Evolutionary conservation across 2,329 filamentous ascomycete species (phyloP).

Genomic region (Sclerotinia subarctica): DNA sequence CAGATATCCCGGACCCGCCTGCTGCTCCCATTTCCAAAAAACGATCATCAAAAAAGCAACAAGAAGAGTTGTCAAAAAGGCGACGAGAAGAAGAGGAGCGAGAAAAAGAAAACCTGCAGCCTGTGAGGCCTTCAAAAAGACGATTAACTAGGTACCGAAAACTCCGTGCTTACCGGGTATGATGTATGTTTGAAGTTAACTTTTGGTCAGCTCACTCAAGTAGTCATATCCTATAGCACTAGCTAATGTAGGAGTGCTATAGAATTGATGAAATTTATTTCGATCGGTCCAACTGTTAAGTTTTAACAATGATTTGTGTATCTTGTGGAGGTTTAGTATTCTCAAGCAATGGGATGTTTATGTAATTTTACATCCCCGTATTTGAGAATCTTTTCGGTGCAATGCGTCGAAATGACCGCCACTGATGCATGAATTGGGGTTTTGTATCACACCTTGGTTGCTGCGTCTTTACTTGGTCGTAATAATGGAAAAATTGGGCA

Average conservation of each 20-base stretch:
- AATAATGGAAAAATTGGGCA: neutral
- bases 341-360: neutral
- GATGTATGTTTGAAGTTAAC: slow-evolving; percentile 3
- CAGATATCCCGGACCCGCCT: too few species aligned
- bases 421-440: neutral
- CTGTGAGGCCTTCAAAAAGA: neutral
- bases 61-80: neutral
- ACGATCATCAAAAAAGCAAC: neutral
- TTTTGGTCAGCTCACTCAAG: neutral
- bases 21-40: neutral
- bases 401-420: neutral
- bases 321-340: neutral
- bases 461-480: neutral
- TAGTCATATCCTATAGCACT: neutral
- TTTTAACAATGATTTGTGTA: neutral
- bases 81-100: neutral
- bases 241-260: neutral
- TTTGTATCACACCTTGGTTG: neutral
- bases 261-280: neutral
- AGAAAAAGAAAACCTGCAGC: neutral
- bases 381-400: neutral
- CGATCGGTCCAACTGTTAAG: neutral
- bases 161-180: slow-evolving; percentile 7
- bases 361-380: too few species aligned
- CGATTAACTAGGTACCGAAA: slow-evolving; percentile 2